Evolutionary conservation across 2,329 filamentous ascomycete genomes (phyloP).

Genomic region (Alternaria brassicae): DNA sequence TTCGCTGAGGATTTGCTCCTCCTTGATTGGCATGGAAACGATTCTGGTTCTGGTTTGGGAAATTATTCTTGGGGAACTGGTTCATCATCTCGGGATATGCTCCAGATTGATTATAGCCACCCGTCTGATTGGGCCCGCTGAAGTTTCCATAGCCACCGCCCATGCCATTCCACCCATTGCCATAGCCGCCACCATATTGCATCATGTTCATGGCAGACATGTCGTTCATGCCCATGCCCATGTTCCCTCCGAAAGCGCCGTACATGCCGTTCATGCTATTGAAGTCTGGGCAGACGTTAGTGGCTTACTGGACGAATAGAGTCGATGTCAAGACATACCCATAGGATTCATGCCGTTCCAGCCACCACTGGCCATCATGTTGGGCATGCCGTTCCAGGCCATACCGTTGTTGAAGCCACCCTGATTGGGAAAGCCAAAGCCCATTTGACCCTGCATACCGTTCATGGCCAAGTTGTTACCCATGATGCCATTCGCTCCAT

Average conservation of each 20-base stretch:
- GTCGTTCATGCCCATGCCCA: constrained; percentile 78
- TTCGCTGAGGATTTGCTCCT: constrained; percentile 56
- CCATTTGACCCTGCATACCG: constrained; percentile 43
- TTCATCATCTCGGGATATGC: constrained; percentile 57
- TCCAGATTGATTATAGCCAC: constrained; percentile 62
- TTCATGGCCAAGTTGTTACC: constrained; percentile 37
- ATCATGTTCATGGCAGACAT: constrained; percentile 71
- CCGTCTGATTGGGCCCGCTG: constrained; percentile 59
- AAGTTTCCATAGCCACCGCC: constrained; percentile 72
- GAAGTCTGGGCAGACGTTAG: constrained; percentile 36
- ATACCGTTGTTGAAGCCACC: constrained; percentile 63
- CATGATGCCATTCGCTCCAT: constrained; percentile 25
- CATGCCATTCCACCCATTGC: constrained; percentile 69
- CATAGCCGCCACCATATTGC: constrained; percentile 73
- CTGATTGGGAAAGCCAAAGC: constrained; percentile 53
- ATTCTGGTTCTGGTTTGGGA: constrained; percentile 72
- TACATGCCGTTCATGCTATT: constrained; percentile 77
- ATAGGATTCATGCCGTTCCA: constrained; percentile 77
- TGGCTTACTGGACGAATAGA: constrained; percentile 15
- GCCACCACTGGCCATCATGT: constrained; percentile 62
- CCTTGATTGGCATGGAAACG: constrained; percentile 76
- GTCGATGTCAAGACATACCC: constrained; percentile 67
- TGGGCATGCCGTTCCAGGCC: constrained; percentile 60
- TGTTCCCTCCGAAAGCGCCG: constrained; percentile 72
- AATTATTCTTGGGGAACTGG: constrained; percentile 67